Evolutionary conservation across 768 basidiomycete species (phyloP).

Genomic region (Xerocomus brunneocitrinus): DNA sequence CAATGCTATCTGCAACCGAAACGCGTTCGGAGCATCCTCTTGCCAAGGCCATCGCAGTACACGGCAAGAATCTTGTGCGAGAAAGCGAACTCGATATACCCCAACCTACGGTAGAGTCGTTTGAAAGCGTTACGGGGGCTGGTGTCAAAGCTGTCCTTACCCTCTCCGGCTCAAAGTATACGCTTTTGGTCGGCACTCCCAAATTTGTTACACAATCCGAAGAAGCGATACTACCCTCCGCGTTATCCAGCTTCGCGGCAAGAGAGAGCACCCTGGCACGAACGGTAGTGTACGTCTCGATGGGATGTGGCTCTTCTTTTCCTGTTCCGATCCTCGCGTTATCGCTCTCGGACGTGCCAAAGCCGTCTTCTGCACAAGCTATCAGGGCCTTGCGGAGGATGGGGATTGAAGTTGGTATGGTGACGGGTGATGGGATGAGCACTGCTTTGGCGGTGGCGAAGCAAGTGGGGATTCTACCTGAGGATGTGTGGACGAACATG

Average conservation of each 20-base stretch:
- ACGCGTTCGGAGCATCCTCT: conserved; percentile 94
- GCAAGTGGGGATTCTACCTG: conserved; percentile 80
- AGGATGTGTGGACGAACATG: conserved; percentile 87
- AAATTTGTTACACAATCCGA: conserved; percentile 60
- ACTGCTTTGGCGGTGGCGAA: conserved; percentile 88
- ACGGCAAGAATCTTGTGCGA: conserved; percentile 64
- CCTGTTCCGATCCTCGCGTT: conserved; percentile 71
- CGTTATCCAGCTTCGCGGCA: conserved; percentile 60
- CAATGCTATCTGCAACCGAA: conserved; percentile 84
- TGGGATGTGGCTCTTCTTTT: conserved; percentile 37
- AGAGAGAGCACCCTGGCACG: conserved; percentile 70
- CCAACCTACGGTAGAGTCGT: conserved; percentile 57
- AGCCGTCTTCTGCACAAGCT: conserved; percentile 78
- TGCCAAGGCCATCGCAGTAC: conserved; percentile 84
- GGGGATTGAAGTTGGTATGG: conserved; percentile 90
- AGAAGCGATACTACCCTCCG: conserved; percentile 49
- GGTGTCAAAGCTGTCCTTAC: conserved; percentile 74
- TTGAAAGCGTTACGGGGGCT: conserved; percentile 86
- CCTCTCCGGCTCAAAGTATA: conserved; percentile 49
- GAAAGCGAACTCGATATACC: conserved; percentile 39
- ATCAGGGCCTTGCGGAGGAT: conserved; percentile 76
- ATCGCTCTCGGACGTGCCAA: conserved; percentile 83
- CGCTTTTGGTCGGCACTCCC: conserved; percentile 71
- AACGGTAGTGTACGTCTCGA: conserved; percentile 83
- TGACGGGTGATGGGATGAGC: conserved; percentile 86